Percentiles rank a stretch among this genome's conserved stretches.
Conservation (phyloP, 495 filamentous ascomycete genomes). For the Amorphotheca resinae region DNA sequence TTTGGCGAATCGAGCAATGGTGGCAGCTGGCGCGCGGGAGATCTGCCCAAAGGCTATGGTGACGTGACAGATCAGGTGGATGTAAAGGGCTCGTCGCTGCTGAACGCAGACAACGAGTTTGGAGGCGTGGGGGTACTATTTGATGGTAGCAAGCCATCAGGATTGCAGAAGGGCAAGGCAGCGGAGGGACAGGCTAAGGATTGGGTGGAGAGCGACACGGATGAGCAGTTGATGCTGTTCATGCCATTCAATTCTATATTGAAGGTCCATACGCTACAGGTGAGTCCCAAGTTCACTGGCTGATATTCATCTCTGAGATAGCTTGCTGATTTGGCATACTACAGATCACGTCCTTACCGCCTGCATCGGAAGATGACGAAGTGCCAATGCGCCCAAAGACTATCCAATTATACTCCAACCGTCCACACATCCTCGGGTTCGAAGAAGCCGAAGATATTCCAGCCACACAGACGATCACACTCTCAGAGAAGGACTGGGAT, state of each 20-base stretch:
- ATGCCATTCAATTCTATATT: constrained; percentile 79
- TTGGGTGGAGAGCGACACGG: constrained; percentile 98
- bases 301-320: neutral
- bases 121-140: constrained; percentile 64
- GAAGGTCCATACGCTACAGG: constrained; percentile 77
- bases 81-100: constrained; percentile 63
- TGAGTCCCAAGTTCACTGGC: constrained; percentile 18
- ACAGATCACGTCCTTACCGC: constrained; percentile 73
- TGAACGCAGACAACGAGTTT: constrained; percentile 67
- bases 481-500: constrained; percentile 76
- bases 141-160: constrained; percentile 49
- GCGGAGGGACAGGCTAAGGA: constrained; percentile 41
- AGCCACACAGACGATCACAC: constrained; percentile 61
- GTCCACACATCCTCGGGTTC: constrained; percentile 79
- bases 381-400: constrained; percentile 75
- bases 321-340: constrained; percentile 3
- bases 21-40: constrained; percentile 57
- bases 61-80: constrained; percentile 79
- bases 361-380: constrained; percentile 50
- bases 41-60: constrained; percentile 65
- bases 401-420: constrained; percentile 75
- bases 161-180: constrained; percentile 48
- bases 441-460: constrained; percentile 84
- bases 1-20: constrained; percentile 32
- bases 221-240: constrained; percentile 93